Conservation (phyloP, 1,284 basidiomycete genomes). For the Irpex sp. region DNA sequence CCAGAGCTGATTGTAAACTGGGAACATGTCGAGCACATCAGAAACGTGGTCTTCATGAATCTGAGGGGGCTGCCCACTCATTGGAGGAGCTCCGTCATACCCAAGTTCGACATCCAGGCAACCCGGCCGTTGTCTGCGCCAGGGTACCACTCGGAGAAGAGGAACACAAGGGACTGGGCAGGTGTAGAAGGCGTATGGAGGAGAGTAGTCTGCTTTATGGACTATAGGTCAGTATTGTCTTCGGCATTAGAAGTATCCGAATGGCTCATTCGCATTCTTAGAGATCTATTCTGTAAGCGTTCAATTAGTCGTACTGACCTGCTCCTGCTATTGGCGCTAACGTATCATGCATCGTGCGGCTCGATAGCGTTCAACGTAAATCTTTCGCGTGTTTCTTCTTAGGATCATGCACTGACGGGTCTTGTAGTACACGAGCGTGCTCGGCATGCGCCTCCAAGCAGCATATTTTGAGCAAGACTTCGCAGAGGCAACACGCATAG, state of each 20-base stretch:
- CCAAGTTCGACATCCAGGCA: constrained; percentile 46
- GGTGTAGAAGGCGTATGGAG: constrained; percentile 68
- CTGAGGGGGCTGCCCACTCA: constrained; percentile 45
- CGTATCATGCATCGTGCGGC: not conserved
- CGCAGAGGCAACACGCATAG: constrained; percentile 59
- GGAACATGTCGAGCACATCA: constrained; percentile 55
- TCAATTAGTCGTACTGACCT: not conserved
- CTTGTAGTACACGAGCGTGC: constrained; percentile 11
- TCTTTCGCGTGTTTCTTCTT: not conserved
- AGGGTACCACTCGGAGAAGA: constrained; percentile 23
- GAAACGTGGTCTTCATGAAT: constrained; percentile 58
- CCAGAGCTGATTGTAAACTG: constrained; percentile 42
- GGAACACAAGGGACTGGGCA: constrained; percentile 54
- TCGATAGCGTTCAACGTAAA: constrained; percentile 59
- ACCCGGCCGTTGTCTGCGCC: constrained; percentile 50
- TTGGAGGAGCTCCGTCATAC: constrained; percentile 29
- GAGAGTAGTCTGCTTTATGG: constrained; percentile 70
- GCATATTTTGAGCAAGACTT: constrained; percentile 57
- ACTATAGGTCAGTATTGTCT: constrained; percentile 51
- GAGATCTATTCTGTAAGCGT: constrained; percentile 54
- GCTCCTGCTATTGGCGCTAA: not conserved
- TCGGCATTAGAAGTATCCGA: not conserved
- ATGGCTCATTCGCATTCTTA: constrained; percentile 17
- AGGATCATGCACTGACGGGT: not conserved
- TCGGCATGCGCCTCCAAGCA: constrained; percentile 31